Evolutionary conservation across 2,329 filamentous ascomycete species (phyloP).

Genomic region (Curvularia sp.): DNA sequence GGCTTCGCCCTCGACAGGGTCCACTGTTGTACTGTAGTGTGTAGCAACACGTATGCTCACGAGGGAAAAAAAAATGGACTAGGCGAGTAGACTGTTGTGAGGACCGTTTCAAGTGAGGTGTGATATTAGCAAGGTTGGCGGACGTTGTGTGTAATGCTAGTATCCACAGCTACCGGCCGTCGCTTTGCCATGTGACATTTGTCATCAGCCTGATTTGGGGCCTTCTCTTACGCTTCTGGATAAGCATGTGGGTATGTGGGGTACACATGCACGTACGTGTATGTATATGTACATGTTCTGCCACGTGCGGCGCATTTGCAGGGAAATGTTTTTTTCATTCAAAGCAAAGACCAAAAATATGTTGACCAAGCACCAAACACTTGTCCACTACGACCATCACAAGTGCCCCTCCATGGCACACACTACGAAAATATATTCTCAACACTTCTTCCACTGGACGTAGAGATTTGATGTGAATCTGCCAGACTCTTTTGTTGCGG

Average conservation of each 20-base stretch:
- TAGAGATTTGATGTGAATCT: constrained; percentile 39
- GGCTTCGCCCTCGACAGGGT: neutral
- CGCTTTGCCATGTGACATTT: neutral
- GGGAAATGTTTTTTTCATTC: neutral
- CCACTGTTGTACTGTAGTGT: neutral
- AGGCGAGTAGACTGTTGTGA: constrained; percentile 7
- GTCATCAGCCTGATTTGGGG: neutral
- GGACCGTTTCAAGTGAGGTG: neutral
- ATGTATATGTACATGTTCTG: neutral
- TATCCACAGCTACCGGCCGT: neutral
- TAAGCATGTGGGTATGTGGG: neutral
- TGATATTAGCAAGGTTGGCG: neutral
- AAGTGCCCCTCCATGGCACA: neutral
- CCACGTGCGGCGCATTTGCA: neutral
- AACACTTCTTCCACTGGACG: constrained; percentile 47
- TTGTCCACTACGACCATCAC: neutral
- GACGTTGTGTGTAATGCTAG: neutral
- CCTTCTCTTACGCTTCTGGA: neutral
- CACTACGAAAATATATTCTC: constrained; percentile 4
- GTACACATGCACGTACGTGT: neutral
- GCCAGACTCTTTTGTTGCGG: constrained; percentile 35
- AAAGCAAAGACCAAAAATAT: neutral
- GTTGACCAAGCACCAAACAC: neutral
- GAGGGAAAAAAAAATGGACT: neutral
- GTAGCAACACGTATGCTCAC: neutral